A percentile compares a stretch with the other conserved stretches of the same genome.
These are phyloP conservation scores for Colletotrichum euphorbiae DNA, from an alignment of 2,329 filamentous ascomycete species.

Conservation along the genomic window DNA sequence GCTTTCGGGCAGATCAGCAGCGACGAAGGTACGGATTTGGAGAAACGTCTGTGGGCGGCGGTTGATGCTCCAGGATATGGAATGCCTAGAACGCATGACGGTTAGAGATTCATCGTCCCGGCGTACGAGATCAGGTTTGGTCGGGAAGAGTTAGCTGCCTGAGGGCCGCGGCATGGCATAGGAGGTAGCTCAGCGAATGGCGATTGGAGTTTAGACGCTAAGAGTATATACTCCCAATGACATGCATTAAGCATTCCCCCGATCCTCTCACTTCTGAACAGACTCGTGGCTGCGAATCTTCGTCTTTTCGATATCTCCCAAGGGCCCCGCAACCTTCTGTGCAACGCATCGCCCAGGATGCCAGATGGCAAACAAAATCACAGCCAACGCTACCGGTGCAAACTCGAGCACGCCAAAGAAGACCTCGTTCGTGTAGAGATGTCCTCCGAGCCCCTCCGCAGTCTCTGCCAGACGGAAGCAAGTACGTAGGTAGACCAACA, in stretches of 20 bases:
- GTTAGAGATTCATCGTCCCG: neutral
- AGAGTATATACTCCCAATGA: too few relatives aligned
- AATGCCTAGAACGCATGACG: neutral
- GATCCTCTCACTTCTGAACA: neutral
- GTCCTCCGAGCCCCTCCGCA: slow-evolving; percentile 58
- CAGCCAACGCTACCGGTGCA: slow-evolving; percentile 62
- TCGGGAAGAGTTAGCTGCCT: neutral
- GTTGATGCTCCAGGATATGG: neutral
- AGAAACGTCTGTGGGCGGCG: slow-evolving; percentile 23
- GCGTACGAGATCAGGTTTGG: too few relatives aligned
- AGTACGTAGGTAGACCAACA: slow-evolving; percentile 64
- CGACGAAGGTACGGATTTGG: neutral
- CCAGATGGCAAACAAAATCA: slow-evolving; percentile 57
- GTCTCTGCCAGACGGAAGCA: slow-evolving; percentile 67
- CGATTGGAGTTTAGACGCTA: neutral
- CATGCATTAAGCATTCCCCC: neutral
- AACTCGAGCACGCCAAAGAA: slow-evolving; percentile 67
- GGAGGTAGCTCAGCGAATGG: neutral
- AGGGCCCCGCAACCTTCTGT: neutral
- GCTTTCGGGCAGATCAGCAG: neutral
- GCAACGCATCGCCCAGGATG: slow-evolving; percentile 55
- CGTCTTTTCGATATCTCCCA: slow-evolving; percentile 7
- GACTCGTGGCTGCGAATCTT: slow-evolving; percentile 11
- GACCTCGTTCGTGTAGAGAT: slow-evolving; percentile 61
- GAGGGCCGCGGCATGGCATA: rapidly evolving